Evolutionary conservation across 805 yeast genomes (phyloP).

Genomic region (Peterozyma toletana): DNA sequence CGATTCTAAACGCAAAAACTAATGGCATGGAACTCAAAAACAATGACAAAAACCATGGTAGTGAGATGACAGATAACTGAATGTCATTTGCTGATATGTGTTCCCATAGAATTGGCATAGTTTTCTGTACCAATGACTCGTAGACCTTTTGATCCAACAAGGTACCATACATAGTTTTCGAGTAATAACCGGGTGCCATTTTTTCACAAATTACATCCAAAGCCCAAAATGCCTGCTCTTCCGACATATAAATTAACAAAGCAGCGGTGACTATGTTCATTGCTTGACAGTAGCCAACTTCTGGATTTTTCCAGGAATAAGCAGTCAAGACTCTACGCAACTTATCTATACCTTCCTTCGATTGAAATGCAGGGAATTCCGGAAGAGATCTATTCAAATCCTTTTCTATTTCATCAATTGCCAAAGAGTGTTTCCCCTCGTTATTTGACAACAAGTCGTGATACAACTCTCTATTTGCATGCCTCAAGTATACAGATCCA

Average conservation of each 20-base stretch:
- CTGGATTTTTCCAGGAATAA: constrained; percentile 95
- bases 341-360: constrained; percentile 75
- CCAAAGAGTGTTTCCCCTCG: constrained; percentile 61
- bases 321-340: constrained; percentile 86
- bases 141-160: constrained; percentile 89
- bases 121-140: constrained; percentile 81
- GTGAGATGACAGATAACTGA: constrained; percentile 84
- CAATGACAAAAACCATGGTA: constrained; percentile 93
- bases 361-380: constrained; percentile 91
- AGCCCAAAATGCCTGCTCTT: constrained; percentile 97
- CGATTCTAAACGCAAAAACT: constrained; percentile 83
- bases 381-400: constrained; percentile 93
- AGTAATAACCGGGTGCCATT: constrained; percentile 90
- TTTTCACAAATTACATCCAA: constrained; percentile 73
- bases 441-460: constrained; percentile 49
- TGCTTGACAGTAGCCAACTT: constrained; percentile 97
- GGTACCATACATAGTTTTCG: constrained; percentile 97
- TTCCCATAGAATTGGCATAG: constrained; percentile 83
- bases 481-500: constrained; percentile 76
- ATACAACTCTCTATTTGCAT: constrained; percentile 57
- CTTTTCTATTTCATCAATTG: constrained; percentile 94
- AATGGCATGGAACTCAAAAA: constrained; percentile 92
- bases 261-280: constrained; percentile 93
- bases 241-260: constrained; percentile 76
- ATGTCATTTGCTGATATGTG: constrained; percentile 77